Evolutionary conservation across 2,329 filamentous ascomycete species (phyloP), one percentile per base, ranked within the genome.

Genomic region (Tolypocladium amazonense): DNA sequence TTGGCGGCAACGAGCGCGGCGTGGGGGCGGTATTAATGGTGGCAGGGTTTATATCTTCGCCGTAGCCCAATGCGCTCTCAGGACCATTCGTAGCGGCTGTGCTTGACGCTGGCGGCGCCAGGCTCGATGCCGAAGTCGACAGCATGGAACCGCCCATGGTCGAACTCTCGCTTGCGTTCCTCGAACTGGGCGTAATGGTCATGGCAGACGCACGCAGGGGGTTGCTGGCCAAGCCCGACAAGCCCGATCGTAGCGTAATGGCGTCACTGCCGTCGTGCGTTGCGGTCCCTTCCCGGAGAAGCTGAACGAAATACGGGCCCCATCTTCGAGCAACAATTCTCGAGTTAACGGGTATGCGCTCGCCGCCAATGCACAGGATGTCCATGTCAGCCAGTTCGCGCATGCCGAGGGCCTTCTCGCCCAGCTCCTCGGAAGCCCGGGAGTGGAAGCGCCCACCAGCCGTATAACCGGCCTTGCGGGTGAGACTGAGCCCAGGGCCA

Each of bases 311-410:
- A 71, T 96, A 97, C 0, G 92, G 91, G 0, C 94, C 94, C 94
- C 94, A 99, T 69, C 94, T 82, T 35, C 91, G 84, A 12, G 89
- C 88, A 20, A 97, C 81, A 20, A 99, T 84, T 60, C 92, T 86
- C 8, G 94, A 97, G 73, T 96, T 99, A 65, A 97, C 89, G 0
- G 94, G 91, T 65, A 97, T 91, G 23, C 92, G 85, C 71, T 97
- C 93, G 27, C 93, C 93, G 25, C 89, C 89, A 50, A 96, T 87
- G 58, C 93, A 94, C 35, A 97, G 80, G 61, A 99, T 90, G 69
- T 97, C 94, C 94, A 99, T 99, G 67, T 99, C 94, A 3, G 91
- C 84, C 59, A 99, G 78, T 72, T 97, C 94, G n/a, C 86, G 85
- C 70, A 96, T 79, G 1, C 81, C 81, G 63, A 96, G 77, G 0